These are phyloP conservation scores for Plasmodium inui DNA, from an alignment of 169 alveolate species.

Conservation along the genomic window DNA sequence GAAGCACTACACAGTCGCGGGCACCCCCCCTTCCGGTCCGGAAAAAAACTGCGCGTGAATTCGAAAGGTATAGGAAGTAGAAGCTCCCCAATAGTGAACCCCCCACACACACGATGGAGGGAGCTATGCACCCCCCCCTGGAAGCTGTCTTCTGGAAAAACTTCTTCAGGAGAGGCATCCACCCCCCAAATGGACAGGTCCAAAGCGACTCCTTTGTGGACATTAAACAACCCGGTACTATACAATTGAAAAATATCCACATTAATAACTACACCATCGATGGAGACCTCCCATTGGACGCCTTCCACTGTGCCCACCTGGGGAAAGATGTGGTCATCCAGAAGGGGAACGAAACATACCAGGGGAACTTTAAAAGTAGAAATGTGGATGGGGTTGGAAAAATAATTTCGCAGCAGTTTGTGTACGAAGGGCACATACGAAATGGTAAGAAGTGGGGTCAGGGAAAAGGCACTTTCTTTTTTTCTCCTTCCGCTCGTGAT, in stretches of 20 bases:
- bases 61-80: not conserved
- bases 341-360: not conserved
- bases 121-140: not conserved
- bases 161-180: slow-evolving; percentile 10
- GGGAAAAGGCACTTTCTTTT: not conserved
- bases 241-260: slow-evolving; percentile 18
- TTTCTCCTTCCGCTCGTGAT: not conserved
- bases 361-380: slow-evolving; percentile 21
- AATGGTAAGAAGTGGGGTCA: slow-evolving; percentile 2
- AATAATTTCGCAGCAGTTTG: slow-evolving; percentile 3
- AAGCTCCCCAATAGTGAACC: not conserved
- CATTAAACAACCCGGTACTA: not conserved
- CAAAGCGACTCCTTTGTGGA: not conserved
- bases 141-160: slow-evolving; percentile 19
- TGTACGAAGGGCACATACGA: slow-evolving; percentile 29
- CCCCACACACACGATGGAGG: not conserved
- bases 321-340: not conserved
- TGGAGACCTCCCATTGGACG: slow-evolving; percentile 20
- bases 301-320: slow-evolving; percentile 5
- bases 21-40: not conserved
- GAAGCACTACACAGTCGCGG: not conserved
- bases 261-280: not conserved
- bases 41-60: too few relatives aligned
- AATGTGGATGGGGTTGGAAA: slow-evolving; percentile 20
- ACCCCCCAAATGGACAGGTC: not conserved